Evolutionary conservation across 306 rosid genomes (phyloP).

Genomic region (Corylus heterophylla): DNA sequence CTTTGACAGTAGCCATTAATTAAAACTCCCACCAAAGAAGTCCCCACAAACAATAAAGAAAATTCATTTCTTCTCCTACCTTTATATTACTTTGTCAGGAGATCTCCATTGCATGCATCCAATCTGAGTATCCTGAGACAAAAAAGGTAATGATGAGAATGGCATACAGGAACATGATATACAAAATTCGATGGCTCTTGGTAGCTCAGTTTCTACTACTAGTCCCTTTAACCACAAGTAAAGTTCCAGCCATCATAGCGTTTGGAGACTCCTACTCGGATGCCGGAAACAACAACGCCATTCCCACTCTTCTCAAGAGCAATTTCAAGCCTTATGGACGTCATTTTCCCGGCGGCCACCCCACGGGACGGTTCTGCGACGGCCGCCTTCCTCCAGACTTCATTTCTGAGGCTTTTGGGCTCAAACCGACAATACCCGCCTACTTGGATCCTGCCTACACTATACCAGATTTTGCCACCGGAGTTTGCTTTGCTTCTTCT

Average conservation of each 20-base stretch:
- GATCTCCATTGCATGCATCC: not conserved
- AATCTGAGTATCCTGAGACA: not conserved
- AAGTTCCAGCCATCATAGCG: constrained; percentile 47
- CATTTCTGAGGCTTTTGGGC: constrained; percentile 44
- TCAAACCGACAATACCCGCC: constrained; percentile 45
- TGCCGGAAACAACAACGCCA: constrained; percentile 46
- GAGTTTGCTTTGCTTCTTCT: constrained; percentile 60
- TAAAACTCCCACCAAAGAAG: not conserved
- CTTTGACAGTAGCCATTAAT: not conserved
- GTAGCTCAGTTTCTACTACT: constrained; percentile 9
- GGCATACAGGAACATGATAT: constrained; percentile 2
- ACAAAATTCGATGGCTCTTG: constrained; percentile 22
- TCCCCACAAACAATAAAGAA: not conserved
- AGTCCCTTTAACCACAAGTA: constrained; percentile 15
- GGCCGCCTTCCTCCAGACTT: constrained; percentile 50
- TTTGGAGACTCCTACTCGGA: constrained; percentile 59
- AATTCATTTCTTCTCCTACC: not conserved
- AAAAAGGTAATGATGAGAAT: not conserved
- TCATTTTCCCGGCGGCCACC: constrained; percentile 38
- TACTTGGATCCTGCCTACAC: constrained; percentile 44
- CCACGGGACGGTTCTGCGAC: constrained; percentile 51
- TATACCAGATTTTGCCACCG: constrained; percentile 49
- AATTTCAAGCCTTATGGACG: constrained; percentile 55
- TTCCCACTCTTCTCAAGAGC: constrained; percentile 40
- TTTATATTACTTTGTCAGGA: not conserved